phyloP scores from a whole-genome alignment of 2,329 filamentous ascomycete genomes.

The Daldinia eschscholtzii region DNA sequence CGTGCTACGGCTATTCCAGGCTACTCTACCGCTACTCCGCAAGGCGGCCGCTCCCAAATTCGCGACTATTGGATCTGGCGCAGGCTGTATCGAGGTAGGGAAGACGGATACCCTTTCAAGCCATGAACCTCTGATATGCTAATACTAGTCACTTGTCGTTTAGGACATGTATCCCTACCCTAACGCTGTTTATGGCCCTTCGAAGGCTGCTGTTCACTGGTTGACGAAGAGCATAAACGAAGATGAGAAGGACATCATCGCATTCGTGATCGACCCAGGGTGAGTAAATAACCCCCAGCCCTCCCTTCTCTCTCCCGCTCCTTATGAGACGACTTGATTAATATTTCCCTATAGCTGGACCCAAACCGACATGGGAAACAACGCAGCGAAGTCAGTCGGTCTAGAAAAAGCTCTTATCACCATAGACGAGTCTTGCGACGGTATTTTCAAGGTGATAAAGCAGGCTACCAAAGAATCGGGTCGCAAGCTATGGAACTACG shows the following conservation, averaged over 20 bases:
- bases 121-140: not conserved
- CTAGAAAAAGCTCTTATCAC: slow-evolving; percentile 52
- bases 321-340: not conserved
- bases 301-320: no score
- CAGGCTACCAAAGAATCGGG: slow-evolving; percentile 38
- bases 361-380: slow-evolving; percentile 58
- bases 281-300: not conserved
- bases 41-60: slow-evolving; percentile 51
- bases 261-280: slow-evolving; percentile 53
- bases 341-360: slow-evolving; percentile 48
- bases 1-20: slow-evolving; percentile 60
- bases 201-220: slow-evolving; percentile 57
- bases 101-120: not conserved
- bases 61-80: slow-evolving; percentile 54
- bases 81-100: slow-evolving; percentile 35
- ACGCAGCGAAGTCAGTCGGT: slow-evolving; percentile 50
- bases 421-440: slow-evolving; percentile 53
- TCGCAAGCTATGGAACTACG: slow-evolving; percentile 31
- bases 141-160: slow-evolving; percentile 8
- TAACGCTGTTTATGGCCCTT: slow-evolving; percentile 58
- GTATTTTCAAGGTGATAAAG: slow-evolving; percentile 48
- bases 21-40: slow-evolving; percentile 56
- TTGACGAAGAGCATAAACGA: slow-evolving; percentile 49
- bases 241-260: slow-evolving; percentile 53
- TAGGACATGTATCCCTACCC: slow-evolving; percentile 46